Percentiles rank a stretch among this genome's conserved stretches.
Conservation (phyloP, 768 basidiomycete genomes). For the Asterophora lycoperdoides region DNA sequence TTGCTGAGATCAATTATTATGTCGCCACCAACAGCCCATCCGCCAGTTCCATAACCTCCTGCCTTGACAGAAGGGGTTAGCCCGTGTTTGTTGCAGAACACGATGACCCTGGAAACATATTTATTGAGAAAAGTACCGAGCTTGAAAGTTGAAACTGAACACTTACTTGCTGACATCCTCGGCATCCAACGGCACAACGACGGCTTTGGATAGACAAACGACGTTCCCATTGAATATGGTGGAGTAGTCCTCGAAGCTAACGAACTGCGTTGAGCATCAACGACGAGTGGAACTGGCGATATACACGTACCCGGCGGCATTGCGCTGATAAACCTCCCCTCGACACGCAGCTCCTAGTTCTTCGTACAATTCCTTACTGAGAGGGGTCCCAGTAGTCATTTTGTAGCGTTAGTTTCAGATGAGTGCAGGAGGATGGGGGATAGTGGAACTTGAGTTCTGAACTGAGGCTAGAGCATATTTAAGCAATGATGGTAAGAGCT, state of each 20-base stretch:
- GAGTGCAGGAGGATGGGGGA: background rate
- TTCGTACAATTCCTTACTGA: conserved; percentile 35
- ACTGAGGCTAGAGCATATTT: conserved; percentile 2
- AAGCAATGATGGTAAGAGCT: background rate
- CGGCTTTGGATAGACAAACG: conserved; percentile 50
- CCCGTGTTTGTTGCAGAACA: conserved; percentile 68
- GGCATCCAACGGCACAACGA: conserved; percentile 73
- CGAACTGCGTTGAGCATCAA: background rate
- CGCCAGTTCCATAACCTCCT: conserved; percentile 88
- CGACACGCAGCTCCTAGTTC: conserved; percentile 44
- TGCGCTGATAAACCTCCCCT: conserved; percentile 43
- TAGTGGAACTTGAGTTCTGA: background rate
- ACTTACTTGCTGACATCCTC: conserved; percentile 78
- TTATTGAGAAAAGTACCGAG: too few relatives aligned
- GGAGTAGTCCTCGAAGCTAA: conserved; percentile 44
- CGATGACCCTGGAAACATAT: conserved; percentile 47
- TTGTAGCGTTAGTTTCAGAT: background rate
- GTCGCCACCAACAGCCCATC: conserved; percentile 85
- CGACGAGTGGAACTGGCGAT: conserved; percentile 4
- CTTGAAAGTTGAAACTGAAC: background rate
- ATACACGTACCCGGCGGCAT: conserved; percentile 34
- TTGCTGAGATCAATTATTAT: conserved; percentile 77
- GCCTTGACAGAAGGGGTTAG: conserved; percentile 81
- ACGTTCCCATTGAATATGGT: conserved; percentile 80
- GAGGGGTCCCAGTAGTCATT: conserved; percentile 12